Conservation (phyloP, 768 basidiomycete genomes). For the Mycena chlorophos region DNA sequence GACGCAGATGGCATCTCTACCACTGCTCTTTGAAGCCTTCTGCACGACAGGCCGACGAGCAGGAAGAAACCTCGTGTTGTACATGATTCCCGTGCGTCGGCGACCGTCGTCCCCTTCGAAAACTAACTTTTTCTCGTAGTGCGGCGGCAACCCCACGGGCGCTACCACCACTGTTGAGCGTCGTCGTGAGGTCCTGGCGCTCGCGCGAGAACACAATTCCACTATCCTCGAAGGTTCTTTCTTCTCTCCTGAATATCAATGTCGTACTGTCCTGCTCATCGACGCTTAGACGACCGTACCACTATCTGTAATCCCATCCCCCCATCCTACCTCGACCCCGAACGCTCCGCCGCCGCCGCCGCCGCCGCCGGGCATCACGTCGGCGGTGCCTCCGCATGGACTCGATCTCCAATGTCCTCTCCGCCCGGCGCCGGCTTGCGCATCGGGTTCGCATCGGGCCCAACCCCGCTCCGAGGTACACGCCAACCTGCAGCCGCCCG, state of each 20-base stretch:
- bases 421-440: slow-evolving; percentile 77
- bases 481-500: slow-evolving; percentile 69
- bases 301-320: slow-evolving; percentile 75
- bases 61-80: slow-evolving; percentile 77
- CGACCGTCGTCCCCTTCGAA: slow-evolving; percentile 7
- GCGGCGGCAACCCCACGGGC: slow-evolving; percentile 87
- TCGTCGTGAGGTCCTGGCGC: slow-evolving; percentile 66
- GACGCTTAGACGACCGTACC: slow-evolving; percentile 69
- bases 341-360: slow-evolving; percentile 52
- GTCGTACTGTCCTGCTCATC: slow-evolving; percentile 1
- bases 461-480: slow-evolving; percentile 61
- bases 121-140: slow-evolving; percentile 38
- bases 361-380: too few species aligned
- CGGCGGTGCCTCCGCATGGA: slow-evolving; percentile 88
- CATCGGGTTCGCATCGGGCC: slow-evolving; percentile 80
- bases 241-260: slow-evolving; percentile 17
- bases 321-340: slow-evolving; percentile 81
- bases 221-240: slow-evolving; percentile 85
- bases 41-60: slow-evolving; percentile 74
- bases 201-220: slow-evolving; percentile 73
- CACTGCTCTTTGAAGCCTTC: slow-evolving; percentile 54
- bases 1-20: slow-evolving; percentile 73
- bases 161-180: slow-evolving; percentile 71
- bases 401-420: slow-evolving; percentile 82
- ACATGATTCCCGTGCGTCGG: slow-evolving; percentile 69